phyloP scores from a whole-genome alignment of 2,329 filamentous ascomycete genomes.

The Hymenotorrendiella dingleyae region DNA sequence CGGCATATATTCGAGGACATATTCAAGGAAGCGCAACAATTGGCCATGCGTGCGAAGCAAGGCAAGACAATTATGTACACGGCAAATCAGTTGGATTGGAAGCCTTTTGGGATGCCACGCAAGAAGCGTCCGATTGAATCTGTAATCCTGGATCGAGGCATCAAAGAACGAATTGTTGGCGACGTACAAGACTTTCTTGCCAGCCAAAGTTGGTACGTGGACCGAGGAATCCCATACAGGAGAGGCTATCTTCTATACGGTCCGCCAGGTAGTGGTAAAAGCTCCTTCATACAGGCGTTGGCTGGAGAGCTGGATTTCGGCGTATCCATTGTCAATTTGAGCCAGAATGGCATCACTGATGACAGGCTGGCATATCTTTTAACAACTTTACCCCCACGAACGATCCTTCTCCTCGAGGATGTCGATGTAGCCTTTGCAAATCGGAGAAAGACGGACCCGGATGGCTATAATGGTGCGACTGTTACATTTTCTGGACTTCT shows the following conservation, averaged over 20 bases:
- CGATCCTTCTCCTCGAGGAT: slow-evolving; percentile 51
- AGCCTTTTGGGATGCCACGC: slow-evolving; percentile 74
- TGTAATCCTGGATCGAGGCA: slow-evolving; percentile 76
- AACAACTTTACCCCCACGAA: slow-evolving; percentile 44
- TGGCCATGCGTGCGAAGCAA: slow-evolving; percentile 75
- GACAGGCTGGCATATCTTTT: slow-evolving; percentile 46
- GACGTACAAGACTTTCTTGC: slow-evolving; percentile 47
- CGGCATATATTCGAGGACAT: slow-evolving; percentile 86
- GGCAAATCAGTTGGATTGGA: slow-evolving; percentile 78
- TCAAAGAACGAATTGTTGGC: slow-evolving; percentile 47
- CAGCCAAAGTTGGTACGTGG: slow-evolving; percentile 83
- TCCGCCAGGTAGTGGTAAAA: slow-evolving; percentile 73
- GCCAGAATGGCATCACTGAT: slow-evolving; percentile 50
- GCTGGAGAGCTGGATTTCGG: slow-evolving; percentile 60
- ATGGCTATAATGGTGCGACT: slow-evolving; percentile 27
- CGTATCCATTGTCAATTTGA: slow-evolving; percentile 47
- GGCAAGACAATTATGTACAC: slow-evolving; percentile 93
- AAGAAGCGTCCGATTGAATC: slow-evolving; percentile 83
- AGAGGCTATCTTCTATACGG: slow-evolving; percentile 76
- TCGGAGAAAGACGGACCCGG: slow-evolving; percentile 52
- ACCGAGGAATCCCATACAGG: slow-evolving; percentile 69
- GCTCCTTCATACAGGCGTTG: slow-evolving; percentile 90
- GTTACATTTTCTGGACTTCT: slow-evolving; percentile 83
- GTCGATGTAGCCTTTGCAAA: slow-evolving; percentile 44
- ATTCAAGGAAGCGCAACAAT: slow-evolving; percentile 76